Percentiles rank a stretch among this genome's conserved stretches.
Conservation (phyloP, 352 stramenopile species). For the Globisporangium abappressorium region DNA sequence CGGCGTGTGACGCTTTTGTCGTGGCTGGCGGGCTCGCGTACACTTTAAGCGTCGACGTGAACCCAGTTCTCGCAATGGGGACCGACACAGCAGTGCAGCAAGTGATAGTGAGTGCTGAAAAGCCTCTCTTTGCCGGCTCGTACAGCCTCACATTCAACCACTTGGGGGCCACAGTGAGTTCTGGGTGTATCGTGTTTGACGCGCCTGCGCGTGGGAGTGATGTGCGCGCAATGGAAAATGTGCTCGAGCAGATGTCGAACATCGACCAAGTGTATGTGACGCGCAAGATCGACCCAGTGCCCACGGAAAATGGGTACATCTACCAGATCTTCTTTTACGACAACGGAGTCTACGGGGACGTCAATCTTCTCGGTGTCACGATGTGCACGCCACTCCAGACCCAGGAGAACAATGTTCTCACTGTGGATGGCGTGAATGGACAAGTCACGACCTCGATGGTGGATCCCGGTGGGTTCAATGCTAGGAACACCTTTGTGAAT, state of each 20-base stretch:
- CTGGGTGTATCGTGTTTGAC: slow-evolving; percentile 64
- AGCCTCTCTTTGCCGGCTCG: slow-evolving; percentile 50
- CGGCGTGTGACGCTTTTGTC: slow-evolving; percentile 35
- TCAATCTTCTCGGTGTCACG: slow-evolving; percentile 21
- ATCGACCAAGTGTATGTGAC: slow-evolving; percentile 81
- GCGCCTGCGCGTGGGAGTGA: slow-evolving; percentile 38
- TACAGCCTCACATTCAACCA: slow-evolving; percentile 53
- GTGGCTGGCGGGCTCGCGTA: slow-evolving; percentile 33
- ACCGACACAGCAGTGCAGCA: slow-evolving; percentile 74
- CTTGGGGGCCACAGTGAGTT: slow-evolving; percentile 30
- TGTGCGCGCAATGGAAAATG: slow-evolving; percentile 44
- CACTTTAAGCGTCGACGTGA: slow-evolving; percentile 31
- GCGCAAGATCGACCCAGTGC: slow-evolving; percentile 25
- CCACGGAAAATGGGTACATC: slow-evolving; percentile 54
- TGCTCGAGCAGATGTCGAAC: slow-evolving; percentile 55
- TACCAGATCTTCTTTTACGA: slow-evolving; percentile 79
- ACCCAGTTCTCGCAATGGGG: slow-evolving; percentile 51
- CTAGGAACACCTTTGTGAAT: slow-evolving; percentile 49
- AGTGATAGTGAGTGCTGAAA: slow-evolving; percentile 51
- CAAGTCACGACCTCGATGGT: slow-evolving; percentile 35
- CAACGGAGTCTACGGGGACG: slow-evolving; percentile 50
- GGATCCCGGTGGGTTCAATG: slow-evolving; percentile 47
- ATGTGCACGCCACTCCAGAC: slow-evolving; percentile 59
- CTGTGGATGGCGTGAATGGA: slow-evolving; percentile 28
- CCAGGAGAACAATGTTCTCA: slow-evolving; percentile 60